Evolutionary conservation across 2,329 filamentous ascomycete species (phyloP).

Genomic region (Curvularia sp.): DNA sequence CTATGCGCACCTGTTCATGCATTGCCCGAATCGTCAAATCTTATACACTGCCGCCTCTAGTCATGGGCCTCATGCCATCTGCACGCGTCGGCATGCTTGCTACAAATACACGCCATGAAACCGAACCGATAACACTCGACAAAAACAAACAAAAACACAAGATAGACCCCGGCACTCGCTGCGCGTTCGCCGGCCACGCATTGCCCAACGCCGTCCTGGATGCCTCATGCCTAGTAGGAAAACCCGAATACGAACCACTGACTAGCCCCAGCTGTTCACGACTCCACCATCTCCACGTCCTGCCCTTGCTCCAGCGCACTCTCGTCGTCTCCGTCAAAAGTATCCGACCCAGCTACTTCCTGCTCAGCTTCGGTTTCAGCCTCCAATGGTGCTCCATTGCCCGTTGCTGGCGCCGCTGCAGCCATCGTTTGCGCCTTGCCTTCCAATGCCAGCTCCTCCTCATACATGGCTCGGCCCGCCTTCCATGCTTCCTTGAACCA

Average conservation of each 20-base stretch:
- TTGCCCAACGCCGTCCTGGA: conserved; percentile 34
- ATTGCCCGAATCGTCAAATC: conserved; percentile 12
- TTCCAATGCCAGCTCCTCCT: conserved; percentile 30
- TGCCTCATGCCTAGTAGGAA: conserved; percentile 28
- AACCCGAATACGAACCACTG: conserved; percentile 16
- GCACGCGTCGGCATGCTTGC: not conserved
- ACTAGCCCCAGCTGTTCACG: conserved; percentile 19
- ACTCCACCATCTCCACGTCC: conserved; percentile 46
- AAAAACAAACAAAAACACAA: not conserved
- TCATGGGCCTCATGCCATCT: conserved; percentile 1
- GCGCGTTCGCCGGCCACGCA: conserved; percentile 14
- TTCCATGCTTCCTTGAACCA: conserved; percentile 65
- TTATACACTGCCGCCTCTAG: conserved; percentile 11
- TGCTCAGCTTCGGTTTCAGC: conserved; percentile 8
- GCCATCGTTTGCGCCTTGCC: conserved; percentile 6
- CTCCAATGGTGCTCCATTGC: conserved; percentile 4
- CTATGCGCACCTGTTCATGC: conserved; percentile 14
- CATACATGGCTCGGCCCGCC: conserved; percentile 46
- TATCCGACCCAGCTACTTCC: conserved; percentile 20
- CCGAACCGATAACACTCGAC: not conserved
- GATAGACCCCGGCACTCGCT: not conserved
- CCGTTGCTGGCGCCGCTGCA: not conserved
- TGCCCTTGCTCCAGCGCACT: conserved; percentile 24
- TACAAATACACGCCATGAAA: not conserved
- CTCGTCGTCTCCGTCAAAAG: conserved; percentile 37